Evolutionary conservation across 164 flowering plant species (phyloP).

Genomic region (Sextonia rubra): DNA sequence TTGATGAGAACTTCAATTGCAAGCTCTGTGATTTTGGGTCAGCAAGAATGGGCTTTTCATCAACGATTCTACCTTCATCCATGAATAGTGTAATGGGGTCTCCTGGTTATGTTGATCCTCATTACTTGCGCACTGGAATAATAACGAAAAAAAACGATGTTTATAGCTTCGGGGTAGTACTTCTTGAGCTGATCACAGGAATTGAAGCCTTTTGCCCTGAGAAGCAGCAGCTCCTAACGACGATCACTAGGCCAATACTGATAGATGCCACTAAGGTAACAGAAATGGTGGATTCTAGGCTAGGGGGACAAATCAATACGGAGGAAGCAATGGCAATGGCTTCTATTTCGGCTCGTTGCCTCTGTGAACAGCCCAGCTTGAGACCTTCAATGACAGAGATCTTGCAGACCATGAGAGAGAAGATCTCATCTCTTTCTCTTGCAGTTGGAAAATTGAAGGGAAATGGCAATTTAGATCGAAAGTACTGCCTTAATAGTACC

Average conservation of each 20-base stretch:
- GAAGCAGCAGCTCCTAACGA: constrained; percentile 32
- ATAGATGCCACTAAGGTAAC: constrained; percentile 23
- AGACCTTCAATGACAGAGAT: constrained; percentile 59
- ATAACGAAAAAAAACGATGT: constrained; percentile 74
- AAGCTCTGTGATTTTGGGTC: constrained; percentile 79
- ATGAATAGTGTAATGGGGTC: constrained; percentile 48
- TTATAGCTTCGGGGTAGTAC: constrained; percentile 64
- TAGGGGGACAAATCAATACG: constrained; percentile 28
- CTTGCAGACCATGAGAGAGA: constrained; percentile 24
- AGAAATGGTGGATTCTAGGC: constrained; percentile 47
- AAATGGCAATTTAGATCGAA: not conserved
- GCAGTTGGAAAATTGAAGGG: not conserved
- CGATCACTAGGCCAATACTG: constrained; percentile 19
- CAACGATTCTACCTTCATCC: constrained; percentile 27
- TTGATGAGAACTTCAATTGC: constrained; percentile 48
- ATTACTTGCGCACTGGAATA: constrained; percentile 60
- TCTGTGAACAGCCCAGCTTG: constrained; percentile 32
- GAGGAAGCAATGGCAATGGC: constrained; percentile 39
- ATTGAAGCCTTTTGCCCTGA: constrained; percentile 47
- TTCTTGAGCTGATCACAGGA: constrained; percentile 67
- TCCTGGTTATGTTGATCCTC: constrained; percentile 75
- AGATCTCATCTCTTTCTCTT: constrained; percentile 21
- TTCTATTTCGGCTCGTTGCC: constrained; percentile 33
- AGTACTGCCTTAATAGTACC: not conserved
- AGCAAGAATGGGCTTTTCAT: constrained; percentile 62